Percentiles rank a stretch among this genome's conserved stretches.
These are phyloP conservation scores for Neostapfia colusana DNA, from an alignment of 176 grass and related monocot genomes.

Conservation along the genomic window DNA sequence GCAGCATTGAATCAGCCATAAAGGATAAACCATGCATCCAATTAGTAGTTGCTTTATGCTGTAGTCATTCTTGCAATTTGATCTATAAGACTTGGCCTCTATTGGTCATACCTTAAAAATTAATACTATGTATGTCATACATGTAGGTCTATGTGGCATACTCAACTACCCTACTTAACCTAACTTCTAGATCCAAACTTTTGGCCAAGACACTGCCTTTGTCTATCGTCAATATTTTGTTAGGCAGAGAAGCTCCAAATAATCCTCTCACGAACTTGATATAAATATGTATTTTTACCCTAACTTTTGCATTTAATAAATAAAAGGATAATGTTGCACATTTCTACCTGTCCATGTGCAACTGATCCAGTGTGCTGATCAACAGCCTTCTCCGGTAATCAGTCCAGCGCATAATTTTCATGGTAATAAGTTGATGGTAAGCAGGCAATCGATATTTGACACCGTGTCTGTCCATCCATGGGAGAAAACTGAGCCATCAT, in stretches of 20 bases:
- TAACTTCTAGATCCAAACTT: too few species aligned
- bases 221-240: too few species aligned
- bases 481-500: constrained; percentile 6
- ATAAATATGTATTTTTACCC: too few species aligned
- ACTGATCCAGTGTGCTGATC: neutral
- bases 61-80: neutral
- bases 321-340: neutral
- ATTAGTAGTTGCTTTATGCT: neutral
- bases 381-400: neutral
- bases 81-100: too few species aligned
- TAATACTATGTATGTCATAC: too few species aligned
- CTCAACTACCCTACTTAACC: too few species aligned
- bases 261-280: too few species aligned
- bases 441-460: neutral
- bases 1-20: neutral
- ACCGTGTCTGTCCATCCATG: constrained; percentile 12
- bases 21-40: neutral
- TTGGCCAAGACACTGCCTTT: too few species aligned
- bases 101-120: too few species aligned
- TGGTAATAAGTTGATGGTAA: neutral
- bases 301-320: too few species aligned
- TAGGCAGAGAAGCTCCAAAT: too few species aligned
- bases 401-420: neutral
- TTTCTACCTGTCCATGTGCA: neutral
- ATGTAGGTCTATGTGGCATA: too few species aligned